These are phyloP conservation scores for Fusarium miscanthi DNA, from an alignment of 2,329 filamentous ascomycete species.

Conservation along the genomic window DNA sequence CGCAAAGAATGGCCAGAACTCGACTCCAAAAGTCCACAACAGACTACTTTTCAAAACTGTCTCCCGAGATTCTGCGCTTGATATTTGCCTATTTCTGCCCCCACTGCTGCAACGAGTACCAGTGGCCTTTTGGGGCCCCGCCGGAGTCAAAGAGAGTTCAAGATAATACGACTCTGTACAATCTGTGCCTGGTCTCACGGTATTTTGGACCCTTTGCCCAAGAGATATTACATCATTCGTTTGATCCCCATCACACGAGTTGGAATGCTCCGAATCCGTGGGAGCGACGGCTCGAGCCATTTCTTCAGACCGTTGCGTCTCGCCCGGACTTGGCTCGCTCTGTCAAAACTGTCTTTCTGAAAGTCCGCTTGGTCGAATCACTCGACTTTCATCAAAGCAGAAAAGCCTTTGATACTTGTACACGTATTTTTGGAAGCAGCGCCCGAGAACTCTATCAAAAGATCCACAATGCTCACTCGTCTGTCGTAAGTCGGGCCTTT, in stretches of 20 bases:
- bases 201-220: not conserved
- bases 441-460: not conserved
- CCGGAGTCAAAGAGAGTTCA: not conserved
- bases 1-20: not conserved
- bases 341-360: not conserved
- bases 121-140: not conserved
- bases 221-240: not conserved
- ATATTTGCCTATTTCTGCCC: not conserved
- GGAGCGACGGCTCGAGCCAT: slow-evolving; percentile 1
- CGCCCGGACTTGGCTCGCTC: slow-evolving; percentile 3
- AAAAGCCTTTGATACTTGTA: not conserved
- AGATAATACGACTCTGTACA: not conserved
- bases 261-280: not conserved
- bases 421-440: not conserved
- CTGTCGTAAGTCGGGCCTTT: not conserved
- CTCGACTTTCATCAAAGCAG: not conserved
- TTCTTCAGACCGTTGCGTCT: slow-evolving; percentile 1
- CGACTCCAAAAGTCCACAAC: not conserved
- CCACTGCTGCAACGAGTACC: slow-evolving; percentile 5
- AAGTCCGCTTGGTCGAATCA: not conserved
- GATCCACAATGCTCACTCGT: fast-evolving
- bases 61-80: not conserved
- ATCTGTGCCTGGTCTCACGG: slow-evolving; percentile 3
- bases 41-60: not conserved
- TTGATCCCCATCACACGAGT: not conserved